Percentiles rank a stretch among this genome's conserved stretches.
Evolutionary conservation across 495 filamentous ascomycete genomes (phyloP).

Genomic region (Neurospora hispaniola): DNA sequence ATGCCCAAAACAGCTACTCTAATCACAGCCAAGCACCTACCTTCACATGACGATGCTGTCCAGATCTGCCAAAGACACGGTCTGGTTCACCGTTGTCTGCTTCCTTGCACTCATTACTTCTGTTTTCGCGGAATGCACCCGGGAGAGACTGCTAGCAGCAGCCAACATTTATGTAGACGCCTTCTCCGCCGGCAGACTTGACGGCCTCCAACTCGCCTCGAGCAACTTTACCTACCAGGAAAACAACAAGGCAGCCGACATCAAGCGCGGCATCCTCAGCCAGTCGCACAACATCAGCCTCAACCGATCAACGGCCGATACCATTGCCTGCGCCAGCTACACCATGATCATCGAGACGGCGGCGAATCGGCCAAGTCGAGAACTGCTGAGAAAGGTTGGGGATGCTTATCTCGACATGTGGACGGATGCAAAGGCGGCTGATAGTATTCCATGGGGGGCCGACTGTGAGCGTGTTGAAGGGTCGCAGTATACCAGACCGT

Average conservation of each 20-base stretch:
- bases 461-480: constrained; percentile 40
- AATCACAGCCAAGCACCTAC: not conserved
- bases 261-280: constrained; percentile 24
- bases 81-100: not conserved
- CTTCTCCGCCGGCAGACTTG: constrained; percentile 20
- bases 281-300: constrained; percentile 27
- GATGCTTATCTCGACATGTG: constrained; percentile 43
- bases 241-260: constrained; percentile 29
- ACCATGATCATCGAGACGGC: constrained; percentile 25
- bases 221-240: constrained; percentile 32
- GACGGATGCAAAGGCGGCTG: constrained; percentile 33
- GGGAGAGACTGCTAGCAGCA: constrained; percentile 27
- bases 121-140: constrained; percentile 23
- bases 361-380: constrained; percentile 19
- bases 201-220: constrained; percentile 17
- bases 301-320: constrained; percentile 31
- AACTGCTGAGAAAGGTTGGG: constrained; percentile 30
- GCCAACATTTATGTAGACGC: constrained; percentile 27
- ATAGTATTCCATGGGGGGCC: constrained; percentile 36
- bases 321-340: constrained; percentile 32
- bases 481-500: constrained; percentile 26
- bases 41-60: not conserved
- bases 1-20: not conserved
- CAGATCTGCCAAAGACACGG: not conserved
- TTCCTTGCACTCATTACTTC: not conserved